Percentiles rank a stretch among this genome's conserved stretches.
These are phyloP conservation scores for Sarocladiaceae sp. DNA, from an alignment of 2,329 filamentous ascomycete species.

Conservation along the genomic window DNA sequence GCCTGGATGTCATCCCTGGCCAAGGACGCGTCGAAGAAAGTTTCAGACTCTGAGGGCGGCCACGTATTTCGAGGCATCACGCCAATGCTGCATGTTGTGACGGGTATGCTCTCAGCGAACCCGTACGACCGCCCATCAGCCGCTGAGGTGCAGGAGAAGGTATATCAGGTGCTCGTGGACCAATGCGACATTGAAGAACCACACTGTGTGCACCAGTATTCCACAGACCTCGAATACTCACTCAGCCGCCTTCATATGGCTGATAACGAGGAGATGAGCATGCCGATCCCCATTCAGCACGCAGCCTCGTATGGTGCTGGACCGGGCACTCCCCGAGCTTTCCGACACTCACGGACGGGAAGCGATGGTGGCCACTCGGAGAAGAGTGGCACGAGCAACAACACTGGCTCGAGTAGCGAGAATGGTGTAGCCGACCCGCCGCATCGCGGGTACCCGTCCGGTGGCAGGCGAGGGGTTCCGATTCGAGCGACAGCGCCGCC, in stretches of 20 bases:
- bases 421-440: conserved; percentile 1
- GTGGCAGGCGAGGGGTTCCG: not conserved
- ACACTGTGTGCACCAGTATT: conserved; percentile 48
- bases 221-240: conserved; percentile 23
- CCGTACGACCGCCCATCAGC: conserved; percentile 48
- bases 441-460: not conserved
- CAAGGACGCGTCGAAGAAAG: conserved; percentile 49
- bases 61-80: conserved; percentile 43
- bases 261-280: conserved; percentile 5
- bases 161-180: conserved; percentile 47
- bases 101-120: conserved; percentile 46
- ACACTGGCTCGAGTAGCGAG: conserved; percentile 20
- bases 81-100: conserved; percentile 45
- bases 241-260: conserved; percentile 18
- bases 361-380: conserved; percentile 24
- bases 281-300: conserved; percentile 5
- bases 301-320: conserved; percentile 18
- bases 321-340: conserved; percentile 22
- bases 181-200: conserved; percentile 41
- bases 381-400: conserved; percentile 23
- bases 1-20: conserved; percentile 59
- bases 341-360: conserved; percentile 16
- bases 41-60: conserved; percentile 30
- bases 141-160: conserved; percentile 42
- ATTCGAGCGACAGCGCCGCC: not conserved